These are phyloP conservation scores for Colletotrichum spinosum DNA, from an alignment of 2,329 filamentous ascomycete species.

Conservation along the genomic window DNA sequence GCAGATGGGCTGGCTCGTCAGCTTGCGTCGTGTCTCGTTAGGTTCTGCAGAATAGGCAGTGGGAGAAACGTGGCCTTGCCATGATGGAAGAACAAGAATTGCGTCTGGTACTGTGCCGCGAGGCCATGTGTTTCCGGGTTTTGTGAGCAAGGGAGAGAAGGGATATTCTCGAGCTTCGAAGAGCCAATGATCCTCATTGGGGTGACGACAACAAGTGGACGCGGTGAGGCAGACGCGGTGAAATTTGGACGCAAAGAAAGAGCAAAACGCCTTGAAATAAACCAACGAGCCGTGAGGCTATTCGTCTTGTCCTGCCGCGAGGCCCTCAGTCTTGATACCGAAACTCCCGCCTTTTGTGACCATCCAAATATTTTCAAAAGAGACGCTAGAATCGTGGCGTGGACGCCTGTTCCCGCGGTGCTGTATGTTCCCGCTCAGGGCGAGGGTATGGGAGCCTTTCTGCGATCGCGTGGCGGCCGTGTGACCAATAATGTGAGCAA, in stretches of 20 bases:
- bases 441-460: slow-evolving; percentile 17
- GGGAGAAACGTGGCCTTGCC: slow-evolving; percentile 15
- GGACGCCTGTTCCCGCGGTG: slow-evolving; percentile 28
- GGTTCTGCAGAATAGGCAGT: background rate
- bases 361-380: slow-evolving; percentile 18
- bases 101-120: slow-evolving; percentile 19
- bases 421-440: slow-evolving; percentile 37
- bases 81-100: slow-evolving; percentile 1
- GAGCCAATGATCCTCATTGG: slow-evolving; percentile 5
- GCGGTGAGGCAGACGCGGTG: background rate
- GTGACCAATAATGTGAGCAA: slow-evolving; percentile 37
- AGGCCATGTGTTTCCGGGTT: slow-evolving; percentile 19
- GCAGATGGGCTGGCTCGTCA: background rate
- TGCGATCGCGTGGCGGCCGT: slow-evolving; percentile 38
- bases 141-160: slow-evolving; percentile 15
- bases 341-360: slow-evolving; percentile 12
- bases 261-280: slow-evolving; percentile 35
- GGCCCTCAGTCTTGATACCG: slow-evolving; percentile 45
- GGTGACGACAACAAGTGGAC: background rate
- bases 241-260: slow-evolving; percentile 3
- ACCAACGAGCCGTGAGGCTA: slow-evolving; percentile 51
- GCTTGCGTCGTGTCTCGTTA: background rate
- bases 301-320: slow-evolving; percentile 52
- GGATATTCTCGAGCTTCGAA: slow-evolving; percentile 27
- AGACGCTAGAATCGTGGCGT: slow-evolving; percentile 21